Conservation (phyloP, 1,284 basidiomycete species). For the Quambalaria eucalypti region DNA sequence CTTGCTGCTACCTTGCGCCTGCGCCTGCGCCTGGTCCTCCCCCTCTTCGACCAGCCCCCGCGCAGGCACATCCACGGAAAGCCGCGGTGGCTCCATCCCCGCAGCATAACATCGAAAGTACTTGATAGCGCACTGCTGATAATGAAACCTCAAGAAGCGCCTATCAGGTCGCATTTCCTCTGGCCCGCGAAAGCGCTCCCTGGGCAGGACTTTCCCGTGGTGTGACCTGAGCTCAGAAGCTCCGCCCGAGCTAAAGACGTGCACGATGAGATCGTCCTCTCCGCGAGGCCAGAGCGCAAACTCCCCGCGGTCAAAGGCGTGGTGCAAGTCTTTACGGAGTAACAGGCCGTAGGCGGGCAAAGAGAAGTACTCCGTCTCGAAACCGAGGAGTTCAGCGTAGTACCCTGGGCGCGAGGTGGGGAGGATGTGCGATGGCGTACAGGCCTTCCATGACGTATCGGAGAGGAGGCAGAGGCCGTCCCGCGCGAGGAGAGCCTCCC, state of each 20-base stretch:
- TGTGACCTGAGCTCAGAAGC: background rate
- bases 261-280: background rate
- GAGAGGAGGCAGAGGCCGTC: conserved; percentile 1
- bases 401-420: conserved; percentile 2
- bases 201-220: conserved; percentile 1
- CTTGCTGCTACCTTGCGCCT: no score
- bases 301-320: conserved; percentile 5
- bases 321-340: conserved; percentile 4
- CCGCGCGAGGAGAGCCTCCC: background rate
- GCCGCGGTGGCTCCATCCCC: no score
- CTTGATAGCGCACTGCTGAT: conserved; percentile 5
- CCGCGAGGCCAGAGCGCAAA: background rate
- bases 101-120: conserved; percentile 1
- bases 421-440: conserved; percentile 3
- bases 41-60: no score
- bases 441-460: background rate
- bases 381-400: conserved; percentile 3
- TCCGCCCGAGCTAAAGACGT: background rate
- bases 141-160: conserved; percentile 3
- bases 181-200: background rate
- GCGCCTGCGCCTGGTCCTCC: no score
- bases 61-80: no score
- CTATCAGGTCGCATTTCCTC: background rate
- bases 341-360: conserved; percentile 1
- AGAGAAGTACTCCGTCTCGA: background rate